Evolutionary conservation across 805 yeast species (phyloP).

Genomic region (Yarrowia phangngaensis): DNA sequence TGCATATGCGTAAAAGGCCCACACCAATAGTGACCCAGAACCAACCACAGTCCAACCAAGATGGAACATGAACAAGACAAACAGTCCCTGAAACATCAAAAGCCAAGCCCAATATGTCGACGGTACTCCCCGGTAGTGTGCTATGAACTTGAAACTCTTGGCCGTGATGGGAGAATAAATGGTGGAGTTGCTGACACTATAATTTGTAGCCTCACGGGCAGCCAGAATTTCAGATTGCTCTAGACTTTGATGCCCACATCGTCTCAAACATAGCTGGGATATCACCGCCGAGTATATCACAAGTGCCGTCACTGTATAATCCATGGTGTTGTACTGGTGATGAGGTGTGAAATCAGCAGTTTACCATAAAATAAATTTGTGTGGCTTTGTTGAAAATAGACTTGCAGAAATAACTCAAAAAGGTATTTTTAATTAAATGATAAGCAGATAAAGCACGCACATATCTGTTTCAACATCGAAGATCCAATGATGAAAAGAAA

Average conservation of each 20-base stretch:
- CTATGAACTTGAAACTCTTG: conserved; percentile 1
- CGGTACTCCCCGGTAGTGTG: conserved; percentile 19
- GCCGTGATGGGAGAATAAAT: conserved; percentile 7
- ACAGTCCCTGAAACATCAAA: conserved; percentile 13
- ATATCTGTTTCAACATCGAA: no score
- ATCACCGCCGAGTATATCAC: conserved; percentile 15
- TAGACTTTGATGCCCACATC: conserved; percentile 1
- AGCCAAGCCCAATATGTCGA: conserved; percentile 12
- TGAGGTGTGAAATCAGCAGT: no score
- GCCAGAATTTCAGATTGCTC: conserved; percentile 16
- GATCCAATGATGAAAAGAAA: no score
- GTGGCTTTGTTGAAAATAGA: no score
- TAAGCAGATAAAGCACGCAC: no score
- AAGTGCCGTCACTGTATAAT: conserved; percentile 5
- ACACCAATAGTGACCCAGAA: not conserved
- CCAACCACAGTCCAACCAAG: not conserved
- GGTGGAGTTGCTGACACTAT: conserved; percentile 17
- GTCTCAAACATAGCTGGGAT: conserved; percentile 10
- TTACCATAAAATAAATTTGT: no score
- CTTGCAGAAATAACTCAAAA: no score
- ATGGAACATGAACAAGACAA: conserved; percentile 5
- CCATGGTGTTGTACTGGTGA: conserved; percentile 5
- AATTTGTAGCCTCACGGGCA: conserved; percentile 18
- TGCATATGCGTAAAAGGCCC: conserved; percentile 17
- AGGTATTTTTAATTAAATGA: no score